Evolutionary conservation across 148 eudicot genomes (phyloP).

Genomic region (Talinum fruticosum): DNA sequence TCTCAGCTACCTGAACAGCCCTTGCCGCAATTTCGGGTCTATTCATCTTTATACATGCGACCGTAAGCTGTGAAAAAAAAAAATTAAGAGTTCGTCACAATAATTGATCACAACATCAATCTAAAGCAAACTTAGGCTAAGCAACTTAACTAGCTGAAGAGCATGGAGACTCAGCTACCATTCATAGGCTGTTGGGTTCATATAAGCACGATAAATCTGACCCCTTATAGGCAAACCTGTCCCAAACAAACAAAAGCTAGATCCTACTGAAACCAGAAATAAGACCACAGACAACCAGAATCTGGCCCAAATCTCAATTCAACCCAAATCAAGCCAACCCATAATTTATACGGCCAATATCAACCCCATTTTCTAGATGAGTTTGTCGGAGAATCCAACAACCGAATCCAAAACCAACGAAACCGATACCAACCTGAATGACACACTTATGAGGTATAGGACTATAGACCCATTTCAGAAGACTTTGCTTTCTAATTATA

Average conservation of each 20-base stretch:
- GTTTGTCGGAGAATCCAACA: neutral
- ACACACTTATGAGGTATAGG: neutral
- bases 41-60: constrained; percentile 78
- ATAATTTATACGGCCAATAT: neutral
- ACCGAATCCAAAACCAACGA: neutral
- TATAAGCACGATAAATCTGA: neutral
- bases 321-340: neutral
- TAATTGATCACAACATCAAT: neutral
- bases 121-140: neutral
- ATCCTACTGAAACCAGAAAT: neutral
- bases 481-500: neutral
- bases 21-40: constrained; percentile 64
- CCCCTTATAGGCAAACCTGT: neutral
- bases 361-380: neutral
- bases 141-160: neutral
- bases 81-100: too few species aligned
- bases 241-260: neutral
- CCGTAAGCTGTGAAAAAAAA: constrained; percentile 51
- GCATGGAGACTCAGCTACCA: neutral
- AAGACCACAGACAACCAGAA: neutral
- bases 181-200: neutral
- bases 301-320: neutral
- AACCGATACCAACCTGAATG: neutral
- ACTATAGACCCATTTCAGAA: neutral
- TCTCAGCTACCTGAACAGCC: constrained; percentile 62